Evolutionary conservation across 805 yeast species (phyloP).

Genomic region (Teunomyces gatunensis): DNA sequence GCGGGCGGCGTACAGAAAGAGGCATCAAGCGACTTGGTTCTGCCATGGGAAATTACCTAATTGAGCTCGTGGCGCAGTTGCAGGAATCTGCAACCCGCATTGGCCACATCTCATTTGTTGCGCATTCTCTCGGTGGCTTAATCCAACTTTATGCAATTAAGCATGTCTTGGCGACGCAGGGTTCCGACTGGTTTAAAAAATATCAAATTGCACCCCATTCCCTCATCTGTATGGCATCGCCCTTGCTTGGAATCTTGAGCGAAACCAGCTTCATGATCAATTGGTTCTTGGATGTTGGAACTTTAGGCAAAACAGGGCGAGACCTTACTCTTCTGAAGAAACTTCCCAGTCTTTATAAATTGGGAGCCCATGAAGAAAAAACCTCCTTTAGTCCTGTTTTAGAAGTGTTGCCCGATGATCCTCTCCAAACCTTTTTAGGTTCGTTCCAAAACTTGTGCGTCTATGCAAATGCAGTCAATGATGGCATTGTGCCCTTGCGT

Average conservation of each 20-base stretch:
- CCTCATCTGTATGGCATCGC: constrained; percentile 41
- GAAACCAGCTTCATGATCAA: constrained; percentile 39
- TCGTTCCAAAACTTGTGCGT: constrained; percentile 33
- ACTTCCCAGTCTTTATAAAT: constrained; percentile 23
- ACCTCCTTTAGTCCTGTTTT: constrained; percentile 29
- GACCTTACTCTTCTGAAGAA: constrained; percentile 40
- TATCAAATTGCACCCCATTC: constrained; percentile 29
- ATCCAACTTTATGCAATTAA: constrained; percentile 42
- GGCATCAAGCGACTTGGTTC: constrained; percentile 39
- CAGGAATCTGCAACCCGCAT: constrained; percentile 15
- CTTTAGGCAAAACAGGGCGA: constrained; percentile 45
- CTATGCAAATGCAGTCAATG: constrained; percentile 45
- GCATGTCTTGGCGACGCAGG: constrained; percentile 30
- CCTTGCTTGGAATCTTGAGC: constrained; percentile 40
- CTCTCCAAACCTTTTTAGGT: constrained; percentile 29
- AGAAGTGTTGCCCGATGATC: constrained; percentile 41
- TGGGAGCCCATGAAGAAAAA: constrained; percentile 12
- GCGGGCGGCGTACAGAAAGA: constrained; percentile 37
- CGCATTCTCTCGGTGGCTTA: constrained; percentile 45
- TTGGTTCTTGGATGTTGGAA: constrained; percentile 44
- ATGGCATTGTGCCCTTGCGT: constrained; percentile 45
- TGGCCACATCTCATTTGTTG: constrained; percentile 37
- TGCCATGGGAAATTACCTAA: constrained; percentile 27
- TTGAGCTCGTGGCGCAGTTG: constrained; percentile 23
- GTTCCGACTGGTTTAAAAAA: constrained; percentile 27